Conservation (phyloP, 768 basidiomycete species). For the Filobasidium floriforme region DNA sequence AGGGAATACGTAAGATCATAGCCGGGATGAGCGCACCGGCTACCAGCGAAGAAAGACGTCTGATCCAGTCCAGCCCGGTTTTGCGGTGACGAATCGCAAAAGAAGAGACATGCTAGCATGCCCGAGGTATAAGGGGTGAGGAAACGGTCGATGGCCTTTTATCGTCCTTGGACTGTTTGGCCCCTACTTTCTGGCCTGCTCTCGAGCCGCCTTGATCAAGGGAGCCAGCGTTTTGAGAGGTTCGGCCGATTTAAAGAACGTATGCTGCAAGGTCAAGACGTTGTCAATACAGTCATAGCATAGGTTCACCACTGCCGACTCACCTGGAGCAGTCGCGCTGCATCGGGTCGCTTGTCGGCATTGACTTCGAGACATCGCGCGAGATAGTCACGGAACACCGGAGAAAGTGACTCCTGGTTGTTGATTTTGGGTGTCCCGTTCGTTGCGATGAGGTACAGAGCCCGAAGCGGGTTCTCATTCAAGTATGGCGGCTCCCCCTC, state of each 20-base stretch:
- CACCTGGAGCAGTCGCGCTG: constrained; percentile 70
- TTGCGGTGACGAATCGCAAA: not conserved
- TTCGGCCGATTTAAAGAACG: constrained; percentile 81
- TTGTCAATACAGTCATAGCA: constrained; percentile 4
- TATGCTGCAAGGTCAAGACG: constrained; percentile 52
- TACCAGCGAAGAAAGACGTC: no score
- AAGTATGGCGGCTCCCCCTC: constrained; percentile 95
- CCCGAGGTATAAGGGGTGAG: not conserved
- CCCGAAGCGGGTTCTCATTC: constrained; percentile 89
- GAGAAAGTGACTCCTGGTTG: constrained; percentile 69
- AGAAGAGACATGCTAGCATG: not conserved
- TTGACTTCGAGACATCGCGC: constrained; percentile 85
- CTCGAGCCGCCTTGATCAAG: constrained; percentile 73
- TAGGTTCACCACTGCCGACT: constrained; percentile 25
- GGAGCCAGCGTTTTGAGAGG: constrained; percentile 77
- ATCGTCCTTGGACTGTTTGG: not conserved
- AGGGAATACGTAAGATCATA: no score
- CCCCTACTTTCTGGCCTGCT: constrained; percentile 1
- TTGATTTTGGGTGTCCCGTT: constrained; percentile 96
- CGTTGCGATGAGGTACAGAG: constrained; percentile 89
- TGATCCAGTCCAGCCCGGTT: not conserved
- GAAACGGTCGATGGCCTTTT: not conserved
- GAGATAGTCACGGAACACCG: constrained; percentile 82
- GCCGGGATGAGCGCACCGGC: no score
- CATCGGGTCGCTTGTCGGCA: constrained; percentile 83